Evolutionary conservation across 768 basidiomycete species (phyloP), one percentile per base, ranked within the genome.

Genomic region (Rhodotorula kratochvilovae): DNA sequence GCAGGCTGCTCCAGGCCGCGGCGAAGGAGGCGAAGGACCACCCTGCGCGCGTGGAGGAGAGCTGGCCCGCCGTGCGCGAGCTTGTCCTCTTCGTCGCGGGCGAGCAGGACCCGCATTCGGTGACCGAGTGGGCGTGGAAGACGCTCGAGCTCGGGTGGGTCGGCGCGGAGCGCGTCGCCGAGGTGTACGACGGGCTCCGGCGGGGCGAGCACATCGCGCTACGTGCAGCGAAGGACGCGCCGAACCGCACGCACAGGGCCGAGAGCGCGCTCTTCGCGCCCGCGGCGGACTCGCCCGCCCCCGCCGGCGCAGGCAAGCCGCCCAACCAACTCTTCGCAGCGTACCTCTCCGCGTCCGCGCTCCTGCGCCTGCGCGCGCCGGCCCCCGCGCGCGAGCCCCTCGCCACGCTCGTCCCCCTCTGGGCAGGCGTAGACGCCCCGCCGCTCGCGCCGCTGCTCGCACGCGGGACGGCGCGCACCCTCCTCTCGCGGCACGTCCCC

Each of bases 161-260:
- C 17, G 73, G 69, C 23, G 60, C 63, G n/a, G 15, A n/a, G 23
- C 65, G 66, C 21, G 73, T 74, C 46, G 69, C 61, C 31, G 69
- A 74, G 8, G 51, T 74, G 39, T 74, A 60, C 54, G 63, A 74
- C 3, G 58, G 58, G 21, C 23, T 74, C 46, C 6, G 16, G 42
- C 43, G 42, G 5, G 66, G 61, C 23, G 68, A 68, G n/a, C 68
- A 74, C 27, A 25, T 33, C 23, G 27, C 27, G 3, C 33, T 74
- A 12, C 31, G 66, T 42, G 36, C 29, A 21, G 60, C 45, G 8
- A 21, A 16, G 2, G 25, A 48, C 2, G 61, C 65, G 33, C 66
- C 63, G 2, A 54, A 64, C n/a, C 31, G 29, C 6, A 61, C 57
- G 2, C 63, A 8, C 21, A n/a, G n/a, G n/a, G n/a, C n/a, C n/a